Conservation (phyloP, 2,329 filamentous ascomycete genomes). For the Fusarium hostae region DNA sequence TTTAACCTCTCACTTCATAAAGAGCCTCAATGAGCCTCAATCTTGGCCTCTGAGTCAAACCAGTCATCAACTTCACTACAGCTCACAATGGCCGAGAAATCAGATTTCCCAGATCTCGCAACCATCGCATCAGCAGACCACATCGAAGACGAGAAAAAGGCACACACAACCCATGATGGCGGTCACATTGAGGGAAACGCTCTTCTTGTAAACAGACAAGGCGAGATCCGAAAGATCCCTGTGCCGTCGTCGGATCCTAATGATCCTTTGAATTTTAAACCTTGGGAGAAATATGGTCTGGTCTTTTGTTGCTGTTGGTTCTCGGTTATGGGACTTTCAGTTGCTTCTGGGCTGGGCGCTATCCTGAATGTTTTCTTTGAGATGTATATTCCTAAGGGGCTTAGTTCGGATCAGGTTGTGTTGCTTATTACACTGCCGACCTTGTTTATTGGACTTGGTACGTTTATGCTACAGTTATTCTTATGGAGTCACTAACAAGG, state of each 20-base stretch:
- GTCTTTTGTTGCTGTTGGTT: slow-evolving; percentile 24
- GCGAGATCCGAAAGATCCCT: slow-evolving; percentile 14
- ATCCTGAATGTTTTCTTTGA: slow-evolving; percentile 15
- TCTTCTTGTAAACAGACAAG: not conserved
- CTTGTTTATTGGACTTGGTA: slow-evolving; percentile 16
- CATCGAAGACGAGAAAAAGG: not conserved
- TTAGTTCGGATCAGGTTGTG: slow-evolving; percentile 4
- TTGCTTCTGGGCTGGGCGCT: slow-evolving; percentile 1
- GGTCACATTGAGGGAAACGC: slow-evolving; percentile 16
- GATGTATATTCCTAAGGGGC: slow-evolving; percentile 10
- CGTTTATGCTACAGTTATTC: fast-evolving
- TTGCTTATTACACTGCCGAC: slow-evolving; percentile 11
- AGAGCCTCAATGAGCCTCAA: not conserved
- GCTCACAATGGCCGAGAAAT: slow-evolving; percentile 2
- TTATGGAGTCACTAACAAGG: fast-evolving
- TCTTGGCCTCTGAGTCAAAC: not conserved
- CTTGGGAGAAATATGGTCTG: slow-evolving; percentile 14
- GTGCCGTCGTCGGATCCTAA: slow-evolving; percentile 12
- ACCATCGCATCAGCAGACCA: not conserved
- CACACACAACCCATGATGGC: not conserved
- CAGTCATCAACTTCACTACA: not conserved
- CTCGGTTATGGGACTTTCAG: slow-evolving; percentile 13
- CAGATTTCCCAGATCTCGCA: slow-evolving; percentile 1
- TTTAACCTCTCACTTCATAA: not conserved
- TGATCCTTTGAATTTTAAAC: slow-evolving; percentile 8